phyloP scores from a whole-genome alignment of 2,329 filamentous ascomycete genomes.

The Cladosporium oxysporum region DNA sequence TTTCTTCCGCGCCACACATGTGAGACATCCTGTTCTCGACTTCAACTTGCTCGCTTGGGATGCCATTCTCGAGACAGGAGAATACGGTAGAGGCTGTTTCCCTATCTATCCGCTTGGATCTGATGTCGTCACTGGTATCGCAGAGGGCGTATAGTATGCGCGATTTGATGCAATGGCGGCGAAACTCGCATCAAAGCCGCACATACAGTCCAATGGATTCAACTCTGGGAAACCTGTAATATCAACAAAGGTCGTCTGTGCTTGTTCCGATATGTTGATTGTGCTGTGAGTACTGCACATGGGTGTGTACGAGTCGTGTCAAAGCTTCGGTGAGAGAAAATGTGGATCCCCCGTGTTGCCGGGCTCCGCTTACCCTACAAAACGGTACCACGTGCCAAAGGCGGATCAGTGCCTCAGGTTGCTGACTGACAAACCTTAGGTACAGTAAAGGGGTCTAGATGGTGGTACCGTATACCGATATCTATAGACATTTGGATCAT shows the following conservation, averaged over 20 bases:
- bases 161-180: neutral
- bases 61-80: neutral
- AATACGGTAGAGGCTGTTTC: neutral
- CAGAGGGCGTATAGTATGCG: neutral
- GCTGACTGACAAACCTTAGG: neutral
- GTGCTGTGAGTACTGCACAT: neutral
- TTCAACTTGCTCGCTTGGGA: conserved; percentile 11
- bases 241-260: neutral
- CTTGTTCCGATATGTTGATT: neutral
- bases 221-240: neutral
- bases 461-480: too few relatives aligned
- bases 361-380: neutral
- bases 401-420: neutral
- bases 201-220: neutral
- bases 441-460: too few relatives aligned
- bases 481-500: neutral
- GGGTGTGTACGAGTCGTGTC: neutral
- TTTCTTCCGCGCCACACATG: conserved; percentile 87
- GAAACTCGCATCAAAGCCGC: neutral
- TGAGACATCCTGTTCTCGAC: conserved; percentile 86
- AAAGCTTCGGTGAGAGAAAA: neutral
- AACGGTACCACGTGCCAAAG: neutral
- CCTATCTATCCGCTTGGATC: neutral
- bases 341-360: neutral
- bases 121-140: neutral